phyloP scores from a whole-genome alignment of 331 rosid genomes.

The Malus hybrid region DNA sequence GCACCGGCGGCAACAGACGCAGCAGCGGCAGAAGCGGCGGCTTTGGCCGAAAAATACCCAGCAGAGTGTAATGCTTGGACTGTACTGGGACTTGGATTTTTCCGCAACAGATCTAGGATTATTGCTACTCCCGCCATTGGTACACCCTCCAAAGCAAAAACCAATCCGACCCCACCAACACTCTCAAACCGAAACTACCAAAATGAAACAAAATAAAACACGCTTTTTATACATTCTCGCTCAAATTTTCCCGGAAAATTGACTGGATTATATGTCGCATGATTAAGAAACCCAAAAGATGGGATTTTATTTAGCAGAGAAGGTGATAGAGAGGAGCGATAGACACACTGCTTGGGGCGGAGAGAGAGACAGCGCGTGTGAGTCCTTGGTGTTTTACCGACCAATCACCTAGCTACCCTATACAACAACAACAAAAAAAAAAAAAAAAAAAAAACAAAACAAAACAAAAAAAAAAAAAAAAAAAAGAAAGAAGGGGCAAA shows the following conservation, averaged over 20 bases:
- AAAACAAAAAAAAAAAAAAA: too few species aligned
- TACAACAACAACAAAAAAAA: not conserved
- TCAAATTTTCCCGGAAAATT: not conserved
- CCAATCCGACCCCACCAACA: not conserved
- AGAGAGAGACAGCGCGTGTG: not conserved
- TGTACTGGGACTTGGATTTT: constrained; percentile 32
- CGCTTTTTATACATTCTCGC: not conserved
- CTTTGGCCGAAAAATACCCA: constrained; percentile 60
- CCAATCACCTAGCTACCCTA: not conserved
- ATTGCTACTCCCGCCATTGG: constrained; percentile 81
- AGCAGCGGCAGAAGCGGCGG: constrained; percentile 53
- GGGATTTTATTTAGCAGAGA: not conserved
- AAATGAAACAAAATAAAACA: not conserved
- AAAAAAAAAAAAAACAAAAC: not conserved
- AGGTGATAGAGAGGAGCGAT: not conserved
- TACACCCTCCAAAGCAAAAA: constrained; percentile 5
- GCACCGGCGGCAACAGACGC: constrained; percentile 57
- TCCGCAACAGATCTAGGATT: constrained; percentile 67
- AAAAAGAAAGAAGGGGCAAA: too few species aligned
- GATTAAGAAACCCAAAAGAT: not conserved
- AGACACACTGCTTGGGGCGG: not conserved
- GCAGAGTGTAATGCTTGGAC: constrained; percentile 41
- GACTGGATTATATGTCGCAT: not conserved
- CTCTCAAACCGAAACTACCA: constrained; percentile 3
- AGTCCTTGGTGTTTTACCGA: not conserved